Percentiles rank a stretch among this genome's conserved stretches.
Evolutionary conservation across 2,329 filamentous ascomycete species (phyloP).

Genomic region (Penicillium sp.): DNA sequence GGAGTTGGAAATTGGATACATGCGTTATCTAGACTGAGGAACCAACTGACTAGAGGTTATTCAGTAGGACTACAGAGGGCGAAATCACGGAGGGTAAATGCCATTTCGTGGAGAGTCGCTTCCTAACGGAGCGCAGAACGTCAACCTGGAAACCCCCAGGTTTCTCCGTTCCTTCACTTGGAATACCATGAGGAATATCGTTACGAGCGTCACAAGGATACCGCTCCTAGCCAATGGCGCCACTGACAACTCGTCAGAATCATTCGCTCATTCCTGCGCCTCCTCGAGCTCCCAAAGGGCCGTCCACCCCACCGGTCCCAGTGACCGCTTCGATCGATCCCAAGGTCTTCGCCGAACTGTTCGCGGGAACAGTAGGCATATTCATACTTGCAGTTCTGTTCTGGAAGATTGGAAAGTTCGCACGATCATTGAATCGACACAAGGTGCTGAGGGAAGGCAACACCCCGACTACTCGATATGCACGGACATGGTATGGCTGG

Average conservation of each 20-base stretch:
- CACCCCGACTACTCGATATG: slow-evolving; percentile 32
- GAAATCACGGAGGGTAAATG: no score
- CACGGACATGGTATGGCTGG: slow-evolving; percentile 46
- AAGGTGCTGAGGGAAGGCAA: slow-evolving; percentile 36
- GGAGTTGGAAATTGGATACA: no score
- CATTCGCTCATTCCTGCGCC: slow-evolving; percentile 24
- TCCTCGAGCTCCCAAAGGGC: slow-evolving; percentile 26
- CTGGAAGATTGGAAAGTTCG: slow-evolving; percentile 40
- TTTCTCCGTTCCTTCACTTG: no score
- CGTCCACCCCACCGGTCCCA: slow-evolving; percentile 20
- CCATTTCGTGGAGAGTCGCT: no score
- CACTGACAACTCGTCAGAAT: slow-evolving; percentile 26
- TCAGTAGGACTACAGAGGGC: no score
- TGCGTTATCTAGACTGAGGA: no score
- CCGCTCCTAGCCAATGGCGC: slow-evolving; percentile 29
- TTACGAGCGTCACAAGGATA: no score
- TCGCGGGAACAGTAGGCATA: slow-evolving; percentile 38
- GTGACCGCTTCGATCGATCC: slow-evolving; percentile 30
- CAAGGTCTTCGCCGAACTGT: slow-evolving; percentile 33
- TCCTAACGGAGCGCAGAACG: no score
- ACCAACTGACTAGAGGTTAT: no score
- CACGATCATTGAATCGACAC: slow-evolving; percentile 36
- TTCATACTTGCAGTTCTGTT: slow-evolving; percentile 39
- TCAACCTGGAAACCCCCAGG: no score
- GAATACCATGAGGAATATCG: not conserved